Evolutionary conservation across 2,329 filamentous ascomycete genomes (phyloP), one percentile per base, ranked within the genome.

Genomic region (Lasiodiplodia gonubiensis): DNA sequence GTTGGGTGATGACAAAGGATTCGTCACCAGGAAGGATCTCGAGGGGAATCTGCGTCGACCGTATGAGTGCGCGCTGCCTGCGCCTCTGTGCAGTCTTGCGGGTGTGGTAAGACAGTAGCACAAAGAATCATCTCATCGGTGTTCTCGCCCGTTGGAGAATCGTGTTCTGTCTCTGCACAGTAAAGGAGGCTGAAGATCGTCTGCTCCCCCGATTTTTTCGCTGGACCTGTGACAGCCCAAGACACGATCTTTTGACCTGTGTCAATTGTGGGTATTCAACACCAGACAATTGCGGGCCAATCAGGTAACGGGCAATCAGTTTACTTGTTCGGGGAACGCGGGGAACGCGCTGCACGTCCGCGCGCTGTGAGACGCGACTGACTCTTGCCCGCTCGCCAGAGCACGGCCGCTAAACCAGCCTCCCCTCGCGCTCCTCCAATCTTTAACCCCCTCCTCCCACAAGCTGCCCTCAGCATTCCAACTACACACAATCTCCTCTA

Each of bases 321-420:
- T 48, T 61, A 42, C 39, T 27, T 12, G 35, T 61, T 61, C 18
- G 42, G 39, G 57, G 39, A 49, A 61, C 25, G 57, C 57, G 57
- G 35, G 7, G 3, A 30, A 61, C 57, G 25, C 57, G 39, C 30
- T 48, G 30, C 55, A 46, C 55, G 55, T 23, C 12, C 55, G 55
- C 57, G 57, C 27, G 57, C n/a, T 12, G 27, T 35, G 23, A 59
- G 55, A 59, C 55, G 55, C 55, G 55, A 59, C 55, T 59, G 55
- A 59, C 55, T 59, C 55, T 52, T 12, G 37, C 7, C 23, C 52
- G 54, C 54, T 8, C 30, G 8, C 30, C 30, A 25, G n/a, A 10
- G 54, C 54, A 57, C 54, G n/a, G 21, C 23, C 55, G 55, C n/a
- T 23, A 61, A 14, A 1, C 55, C 55, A 48, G 55, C 55, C 55